Evolutionary conservation across 169 alveolate species (phyloP).

Genomic region (Plasmodium fragile): DNA sequence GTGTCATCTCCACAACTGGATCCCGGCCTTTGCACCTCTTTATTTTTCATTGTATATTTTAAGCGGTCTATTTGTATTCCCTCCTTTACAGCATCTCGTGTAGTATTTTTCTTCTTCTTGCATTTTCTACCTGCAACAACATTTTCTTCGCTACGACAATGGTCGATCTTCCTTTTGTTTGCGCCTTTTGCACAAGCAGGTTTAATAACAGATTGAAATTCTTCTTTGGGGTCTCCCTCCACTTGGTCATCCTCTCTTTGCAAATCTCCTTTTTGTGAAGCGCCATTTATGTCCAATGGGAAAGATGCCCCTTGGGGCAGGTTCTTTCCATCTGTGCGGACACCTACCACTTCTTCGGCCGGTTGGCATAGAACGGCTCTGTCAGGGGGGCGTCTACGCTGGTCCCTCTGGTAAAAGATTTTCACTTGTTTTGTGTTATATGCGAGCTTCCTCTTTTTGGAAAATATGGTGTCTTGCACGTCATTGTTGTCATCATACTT

Average conservation of each 20-base stretch:
- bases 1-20: not conserved
- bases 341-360: not conserved
- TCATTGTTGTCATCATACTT: constrained; percentile 21
- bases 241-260: not conserved
- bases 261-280: not conserved
- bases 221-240: not conserved
- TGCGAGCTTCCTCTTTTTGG: constrained; percentile 27
- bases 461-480: constrained; percentile 13
- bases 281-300: not conserved
- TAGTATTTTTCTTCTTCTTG: not conserved
- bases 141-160: not conserved
- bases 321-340: not conserved
- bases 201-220: not conserved
- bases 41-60: not conserved
- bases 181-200: not conserved
- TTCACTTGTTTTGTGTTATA: constrained; percentile 34
- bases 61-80: not conserved
- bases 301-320: not conserved
- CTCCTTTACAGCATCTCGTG: not conserved
- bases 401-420: constrained; percentile 10
- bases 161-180: not conserved
- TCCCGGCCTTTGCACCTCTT: not conserved
- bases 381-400: not conserved
- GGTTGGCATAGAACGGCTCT: not conserved
- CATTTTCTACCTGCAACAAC: not conserved